These are phyloP conservation scores for Metschnikowia lunata DNA, from an alignment of 805 yeast genomes.

Conservation along the genomic window DNA sequence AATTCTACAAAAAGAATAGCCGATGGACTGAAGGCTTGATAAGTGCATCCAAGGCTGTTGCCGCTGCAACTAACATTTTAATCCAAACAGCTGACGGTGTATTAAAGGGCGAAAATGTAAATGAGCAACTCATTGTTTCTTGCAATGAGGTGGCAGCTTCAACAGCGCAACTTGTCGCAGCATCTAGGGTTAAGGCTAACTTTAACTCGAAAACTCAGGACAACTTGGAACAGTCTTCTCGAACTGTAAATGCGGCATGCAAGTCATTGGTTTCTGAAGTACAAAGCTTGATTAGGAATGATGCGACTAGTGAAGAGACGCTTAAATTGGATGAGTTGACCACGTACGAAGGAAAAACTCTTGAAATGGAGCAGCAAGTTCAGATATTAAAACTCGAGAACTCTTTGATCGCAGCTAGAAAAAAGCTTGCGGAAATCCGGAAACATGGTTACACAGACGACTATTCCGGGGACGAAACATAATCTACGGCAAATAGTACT, in stretches of 20 bases:
- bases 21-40: conserved; percentile 93
- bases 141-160: conserved; percentile 91
- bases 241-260: conserved; percentile 72
- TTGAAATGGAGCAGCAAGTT: conserved; percentile 91
- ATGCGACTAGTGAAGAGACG: conserved; percentile 30
- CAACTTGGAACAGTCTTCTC: conserved; percentile 62
- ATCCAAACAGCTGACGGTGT: conserved; percentile 88
- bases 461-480: conserved; percentile 6
- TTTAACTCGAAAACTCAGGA: conserved; percentile 75
- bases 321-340: conserved; percentile 66
- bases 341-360: conserved; percentile 76
- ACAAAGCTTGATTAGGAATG: conserved; percentile 49
- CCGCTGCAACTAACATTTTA: conserved; percentile 73
- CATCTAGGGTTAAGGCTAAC: conserved; percentile 81
- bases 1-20: conserved; percentile 80
- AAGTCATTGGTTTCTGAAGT: conserved; percentile 67
- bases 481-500: no score
- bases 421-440: conserved; percentile 79
- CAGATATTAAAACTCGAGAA: conserved; percentile 81
- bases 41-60: conserved; percentile 85
- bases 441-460: conserved; percentile 71
- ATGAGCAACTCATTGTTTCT: conserved; percentile 83
- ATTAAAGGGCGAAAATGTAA: conserved; percentile 55
- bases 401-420: conserved; percentile 65
- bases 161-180: conserved; percentile 88